Evolutionary conservation across 441 rosid species (phyloP).

Genomic region (Hura crepitans): DNA sequence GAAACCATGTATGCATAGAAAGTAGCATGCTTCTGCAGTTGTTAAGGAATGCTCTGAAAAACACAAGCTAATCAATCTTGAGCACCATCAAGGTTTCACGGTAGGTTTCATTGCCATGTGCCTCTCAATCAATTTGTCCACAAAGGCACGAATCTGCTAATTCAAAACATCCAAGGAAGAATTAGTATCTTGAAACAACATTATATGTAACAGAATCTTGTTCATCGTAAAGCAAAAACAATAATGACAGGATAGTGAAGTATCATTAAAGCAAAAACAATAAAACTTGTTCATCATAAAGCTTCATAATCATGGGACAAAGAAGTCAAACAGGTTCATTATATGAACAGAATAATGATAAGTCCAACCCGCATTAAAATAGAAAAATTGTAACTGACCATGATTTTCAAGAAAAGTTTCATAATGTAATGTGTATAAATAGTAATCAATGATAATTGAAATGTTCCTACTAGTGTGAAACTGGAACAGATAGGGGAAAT

Average conservation of each 20-base stretch:
- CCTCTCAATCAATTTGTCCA: conserved; percentile 95
- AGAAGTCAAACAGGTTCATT: background rate
- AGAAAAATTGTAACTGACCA: background rate
- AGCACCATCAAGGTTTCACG: conserved; percentile 53
- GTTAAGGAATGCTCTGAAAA: conserved; percentile 23
- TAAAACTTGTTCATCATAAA: background rate
- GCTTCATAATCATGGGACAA: background rate
- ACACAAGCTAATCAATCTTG: conserved; percentile 28
- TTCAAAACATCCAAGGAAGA: conserved; percentile 27
- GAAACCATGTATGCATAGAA: conserved; percentile 19
- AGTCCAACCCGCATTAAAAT: background rate
- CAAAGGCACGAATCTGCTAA: conserved; percentile 95
- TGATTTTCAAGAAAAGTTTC: background rate
- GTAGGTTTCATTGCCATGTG: conserved; percentile 58
- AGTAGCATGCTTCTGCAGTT: conserved; percentile 19
- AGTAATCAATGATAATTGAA: background rate
- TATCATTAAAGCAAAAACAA: background rate
- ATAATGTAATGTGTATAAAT: background rate
- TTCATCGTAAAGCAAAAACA: too few species aligned
- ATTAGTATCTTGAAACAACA: too few species aligned
- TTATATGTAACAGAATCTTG: too few species aligned
- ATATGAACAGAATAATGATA: background rate
- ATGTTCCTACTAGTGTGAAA: background rate
- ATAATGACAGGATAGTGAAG: too few species aligned
- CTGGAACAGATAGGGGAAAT: background rate